These are phyloP conservation scores for Ceratobasidium sp. DNA, from an alignment of 1,284 basidiomycete genomes.

Conservation along the genomic window DNA sequence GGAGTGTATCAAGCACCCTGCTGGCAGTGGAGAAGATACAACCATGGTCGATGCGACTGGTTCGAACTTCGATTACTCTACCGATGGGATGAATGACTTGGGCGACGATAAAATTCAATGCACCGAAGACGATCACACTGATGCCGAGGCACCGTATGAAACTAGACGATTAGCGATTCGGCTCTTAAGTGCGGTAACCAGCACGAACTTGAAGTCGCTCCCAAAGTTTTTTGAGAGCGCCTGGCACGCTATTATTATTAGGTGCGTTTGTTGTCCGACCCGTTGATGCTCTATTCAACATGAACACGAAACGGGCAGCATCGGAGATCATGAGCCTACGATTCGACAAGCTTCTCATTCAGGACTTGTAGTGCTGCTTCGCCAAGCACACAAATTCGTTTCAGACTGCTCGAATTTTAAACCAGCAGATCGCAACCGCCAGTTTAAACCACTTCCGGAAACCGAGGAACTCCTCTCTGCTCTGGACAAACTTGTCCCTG, in stretches of 20 bases:
- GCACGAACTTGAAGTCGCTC: slow-evolving; percentile 88
- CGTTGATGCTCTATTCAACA: neutral
- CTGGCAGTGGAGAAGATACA: slow-evolving; percentile 81
- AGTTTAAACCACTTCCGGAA: neutral
- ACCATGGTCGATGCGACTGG: slow-evolving; percentile 81
- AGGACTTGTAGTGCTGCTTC: slow-evolving; percentile 83
- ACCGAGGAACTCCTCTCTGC: neutral
- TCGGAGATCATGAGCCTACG: slow-evolving; percentile 94
- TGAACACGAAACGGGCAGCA: slow-evolving; percentile 53
- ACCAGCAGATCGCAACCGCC: neutral
- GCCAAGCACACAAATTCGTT: slow-evolving; percentile 66
- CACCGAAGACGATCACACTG: slow-evolving; percentile 85
- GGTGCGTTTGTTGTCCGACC: slow-evolving; percentile 52
- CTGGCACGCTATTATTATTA: slow-evolving; percentile 86
- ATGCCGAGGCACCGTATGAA: slow-evolving; percentile 99
- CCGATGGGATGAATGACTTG: slow-evolving; percentile 73
- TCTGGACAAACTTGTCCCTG: slow-evolving; percentile 3
- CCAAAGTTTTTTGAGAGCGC: slow-evolving; percentile 82
- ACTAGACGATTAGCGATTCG: slow-evolving; percentile 94
- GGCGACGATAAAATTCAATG: slow-evolving; percentile 74
- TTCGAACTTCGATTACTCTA: too few species aligned
- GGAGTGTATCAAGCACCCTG: slow-evolving; percentile 89
- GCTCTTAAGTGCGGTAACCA: slow-evolving; percentile 83
- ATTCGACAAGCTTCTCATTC: slow-evolving; percentile 96
- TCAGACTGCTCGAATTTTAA: too few species aligned